Evolutionary conservation across 148 eudicot species (phyloP), one percentile per base, ranked within the genome.

Genomic region (Chenopodium formosanum): DNA sequence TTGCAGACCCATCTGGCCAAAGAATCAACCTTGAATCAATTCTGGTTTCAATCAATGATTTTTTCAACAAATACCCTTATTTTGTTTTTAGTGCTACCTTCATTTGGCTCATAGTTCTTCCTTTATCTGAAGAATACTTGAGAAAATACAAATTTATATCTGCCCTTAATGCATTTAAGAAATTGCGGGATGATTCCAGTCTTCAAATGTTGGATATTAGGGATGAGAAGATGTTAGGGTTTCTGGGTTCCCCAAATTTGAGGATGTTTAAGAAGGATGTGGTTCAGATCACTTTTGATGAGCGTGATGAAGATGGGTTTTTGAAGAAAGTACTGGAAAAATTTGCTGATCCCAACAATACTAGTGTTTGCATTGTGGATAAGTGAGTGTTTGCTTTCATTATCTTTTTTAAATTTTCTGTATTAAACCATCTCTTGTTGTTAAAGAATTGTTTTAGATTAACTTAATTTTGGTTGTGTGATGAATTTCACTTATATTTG

Each of bases 151-250:
- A 91, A 79, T 88, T 78, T 29, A 80, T 90, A 17, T 88, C 93
- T 19, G 93, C 99, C 78, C 82, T 95, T 80, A 79, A 92, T 83
- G 94, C 90, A 16, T 95, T 95, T 78, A 79, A 82, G 83, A 94
- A 89, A 86, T 88, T 96, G 50, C 74, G 89, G 62, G 93, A 91
- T 81, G 97, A 94, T 75, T 86, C 91, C 2, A 86, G 73, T 86
- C 81, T 82, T 78, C 94, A 92, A 85, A 83, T 96, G 80, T 75
- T 96, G 77, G 99, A 96, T 88, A 92, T 96, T 68, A 91, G 99
- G 92, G 93, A 91, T 82, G 85, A 81, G 22, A 94, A 91, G 87
- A 92, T 87, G 58, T 52, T 88, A 84, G 85, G 80, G 44, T 80
- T 74, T 83, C 71, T 94, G 84, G 82, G 83, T 86, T 90, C 99